Percentiles rank a stretch among this genome's conserved stretches.
phyloP scores from a whole-genome alignment of 73 alveolate genomes.

The Paramecium biaurelia region DNA sequence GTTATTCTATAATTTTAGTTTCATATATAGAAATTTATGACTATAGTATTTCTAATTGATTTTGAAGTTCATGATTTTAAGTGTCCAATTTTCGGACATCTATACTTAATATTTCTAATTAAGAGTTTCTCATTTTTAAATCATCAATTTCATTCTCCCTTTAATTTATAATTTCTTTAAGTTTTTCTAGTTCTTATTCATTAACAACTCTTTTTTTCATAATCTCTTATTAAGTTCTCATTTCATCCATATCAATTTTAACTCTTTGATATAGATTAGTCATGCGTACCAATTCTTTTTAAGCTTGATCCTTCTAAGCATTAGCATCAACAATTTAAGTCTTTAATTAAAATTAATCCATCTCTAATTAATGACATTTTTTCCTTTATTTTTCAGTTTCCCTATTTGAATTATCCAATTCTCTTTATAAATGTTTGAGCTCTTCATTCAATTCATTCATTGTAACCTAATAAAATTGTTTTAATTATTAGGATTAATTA shows the following conservation, averaged over 20 bases:
- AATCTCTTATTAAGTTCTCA: not conserved
- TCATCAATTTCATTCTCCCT: conserved; percentile 52
- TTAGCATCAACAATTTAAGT: conserved; percentile 34
- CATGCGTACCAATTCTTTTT: not conserved
- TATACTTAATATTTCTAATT: conserved; percentile 14
- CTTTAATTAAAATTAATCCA: conserved; percentile 41
- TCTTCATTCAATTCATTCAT: not conserved
- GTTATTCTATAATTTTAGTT: not conserved
- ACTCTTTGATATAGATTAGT: not conserved
- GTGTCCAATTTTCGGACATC: conserved; percentile 13
- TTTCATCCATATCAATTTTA: conserved; percentile 10
- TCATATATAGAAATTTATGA: not conserved
- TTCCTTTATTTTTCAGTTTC: conserved; percentile 12
- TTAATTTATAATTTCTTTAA: not conserved
- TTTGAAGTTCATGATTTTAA: not conserved
- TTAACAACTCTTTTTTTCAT: not conserved
- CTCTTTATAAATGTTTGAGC: conserved; percentile 8
- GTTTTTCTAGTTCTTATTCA: conserved; percentile 32
- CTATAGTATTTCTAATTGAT: not conserved
- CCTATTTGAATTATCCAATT: not conserved
- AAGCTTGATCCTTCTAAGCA: not conserved
- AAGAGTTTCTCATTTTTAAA: conserved; percentile 1
- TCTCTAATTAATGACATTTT: conserved; percentile 26
- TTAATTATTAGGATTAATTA: not conserved
- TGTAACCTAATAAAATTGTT: not conserved